Evolutionary conservation across 1,284 basidiomycete genomes (phyloP), one percentile per base, ranked within the genome.

Genomic region (Farysia itapuensis): DNA sequence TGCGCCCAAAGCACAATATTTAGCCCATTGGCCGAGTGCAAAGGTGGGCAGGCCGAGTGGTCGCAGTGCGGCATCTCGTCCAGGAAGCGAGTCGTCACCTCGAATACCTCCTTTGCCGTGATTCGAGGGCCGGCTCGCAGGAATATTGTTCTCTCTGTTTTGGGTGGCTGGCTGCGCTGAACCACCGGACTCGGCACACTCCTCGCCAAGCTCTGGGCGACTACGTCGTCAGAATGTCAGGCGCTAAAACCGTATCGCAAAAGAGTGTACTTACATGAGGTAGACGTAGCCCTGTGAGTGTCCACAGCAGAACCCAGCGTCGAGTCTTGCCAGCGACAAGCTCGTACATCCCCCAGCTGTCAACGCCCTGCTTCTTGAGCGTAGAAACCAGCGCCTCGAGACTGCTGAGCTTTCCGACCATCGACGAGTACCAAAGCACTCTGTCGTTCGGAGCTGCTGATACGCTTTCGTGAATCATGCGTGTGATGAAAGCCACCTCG

Each of bases 281-380:
- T 4, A 61, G 18, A 12, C 58, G 31, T 15, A 61, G 20, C 20
- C 35, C 28, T 0, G 34, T 41, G 7, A 18, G 18, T 1, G 38
- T 32, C 93, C 93, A 96, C 0, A 82, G 87, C 0, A 96, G 77
- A 0, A 86, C 88, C 91, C 92, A 97, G 16, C 93, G 83, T 9
- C 85, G 82, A 0, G 92, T 96, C 53, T 85, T 83, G 1, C 91
- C 89, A 77, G 92, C 39, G 18, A 9, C 16, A 35, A 90, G 86
- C 70, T 90, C 86, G 0, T 85, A 85, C 36, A 96, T 79, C 0
- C 85, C 87, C 74, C 92, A 96, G 76, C 94, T 95, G 20, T 83
- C 35, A 4, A 15, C 33, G 7, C 37, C 19, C 18, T 81, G 69
- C 15, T 78, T 66, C 32, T 81, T 81, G 13, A 96, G 77, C 3